Evolutionary conservation across 306 rosid species (phyloP).

Genomic region (Sicyos baderoa): DNA sequence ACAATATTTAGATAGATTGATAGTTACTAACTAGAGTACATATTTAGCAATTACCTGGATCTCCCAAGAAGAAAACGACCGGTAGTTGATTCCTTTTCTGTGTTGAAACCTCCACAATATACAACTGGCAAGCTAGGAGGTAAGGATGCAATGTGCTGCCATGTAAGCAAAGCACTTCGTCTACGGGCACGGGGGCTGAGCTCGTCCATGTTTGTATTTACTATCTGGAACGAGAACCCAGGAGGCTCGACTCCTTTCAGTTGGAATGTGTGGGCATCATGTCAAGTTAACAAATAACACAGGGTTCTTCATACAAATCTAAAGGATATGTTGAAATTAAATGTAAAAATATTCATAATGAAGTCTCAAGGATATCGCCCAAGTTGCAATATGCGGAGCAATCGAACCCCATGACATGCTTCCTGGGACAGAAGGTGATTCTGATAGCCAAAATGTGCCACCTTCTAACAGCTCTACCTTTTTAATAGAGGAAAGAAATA

Average conservation of each 20-base stretch:
- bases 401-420: slow-evolving; percentile 94
- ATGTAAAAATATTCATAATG: slow-evolving; percentile 16
- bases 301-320: slow-evolving; percentile 20
- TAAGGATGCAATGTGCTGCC: slow-evolving; percentile 98
- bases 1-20: background rate
- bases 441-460: slow-evolving; percentile 98
- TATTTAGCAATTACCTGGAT: slow-evolving; percentile 49
- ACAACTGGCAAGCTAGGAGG: slow-evolving; percentile 93
- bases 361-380: slow-evolving; percentile 84
- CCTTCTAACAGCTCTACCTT: slow-evolving; percentile 94
- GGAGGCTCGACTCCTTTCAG: slow-evolving; percentile 95
- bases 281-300: slow-evolving; percentile 60
- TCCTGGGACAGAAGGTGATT: slow-evolving; percentile 96
- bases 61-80: slow-evolving; percentile 97
- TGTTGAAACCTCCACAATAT: slow-evolving; percentile 95
- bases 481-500: slow-evolving; percentile 19
- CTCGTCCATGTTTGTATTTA: slow-evolving; percentile 85
- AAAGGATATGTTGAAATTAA: slow-evolving; percentile 13
- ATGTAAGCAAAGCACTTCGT: slow-evolving; percentile 92
- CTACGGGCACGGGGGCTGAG: slow-evolving; percentile 84
- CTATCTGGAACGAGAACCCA: slow-evolving; percentile 90
- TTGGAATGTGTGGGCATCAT: slow-evolving; percentile 96
- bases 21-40: background rate
- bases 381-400: slow-evolving; percentile 85
- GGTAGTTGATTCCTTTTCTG: slow-evolving; percentile 91